phyloP scores from a whole-genome alignment of 1,284 basidiomycete genomes.

The Leccinum fallax region DNA sequence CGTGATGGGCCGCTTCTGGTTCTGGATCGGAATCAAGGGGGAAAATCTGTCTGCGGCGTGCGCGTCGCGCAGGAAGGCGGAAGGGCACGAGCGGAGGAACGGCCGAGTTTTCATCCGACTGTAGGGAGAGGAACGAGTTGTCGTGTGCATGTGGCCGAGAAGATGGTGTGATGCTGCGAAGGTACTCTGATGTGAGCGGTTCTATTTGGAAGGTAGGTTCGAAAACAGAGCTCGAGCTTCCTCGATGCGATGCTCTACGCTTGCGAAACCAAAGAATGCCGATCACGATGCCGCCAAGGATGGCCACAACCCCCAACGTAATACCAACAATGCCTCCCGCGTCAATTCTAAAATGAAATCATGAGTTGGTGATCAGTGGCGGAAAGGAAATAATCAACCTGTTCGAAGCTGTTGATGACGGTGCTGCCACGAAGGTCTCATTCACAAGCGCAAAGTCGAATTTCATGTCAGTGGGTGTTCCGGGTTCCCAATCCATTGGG shows the following conservation, averaged over 20 bases:
- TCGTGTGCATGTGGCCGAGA: neutral
- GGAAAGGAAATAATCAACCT: conserved; percentile 13
- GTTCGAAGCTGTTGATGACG: conserved; percentile 4
- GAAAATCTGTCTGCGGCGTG: conserved; percentile 2
- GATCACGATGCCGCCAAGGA: conserved; percentile 1
- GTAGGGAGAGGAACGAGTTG: neutral
- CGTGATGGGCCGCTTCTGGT: neutral
- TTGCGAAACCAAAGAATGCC: conserved; percentile 13
- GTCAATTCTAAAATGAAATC: conserved; percentile 10
- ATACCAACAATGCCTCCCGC: conserved; percentile 21
- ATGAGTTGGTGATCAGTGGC: conserved; percentile 9
- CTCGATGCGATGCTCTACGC: neutral
- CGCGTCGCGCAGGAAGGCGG: conserved; percentile 14
- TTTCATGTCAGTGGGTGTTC: conserved; percentile 22
- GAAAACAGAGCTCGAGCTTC: neutral
- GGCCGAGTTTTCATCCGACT: neutral
- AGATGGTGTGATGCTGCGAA: neutral
- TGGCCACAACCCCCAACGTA: conserved; percentile 15
- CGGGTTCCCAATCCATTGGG: conserved; percentile 24
- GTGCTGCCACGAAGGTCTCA: conserved; percentile 20
- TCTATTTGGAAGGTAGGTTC: conserved; percentile 1
- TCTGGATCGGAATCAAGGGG: too few relatives aligned
- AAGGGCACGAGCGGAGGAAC: conserved; percentile 10
- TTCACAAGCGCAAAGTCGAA: conserved; percentile 32
- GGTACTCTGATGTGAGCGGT: conserved; percentile 11